Percentiles rank a stretch among this genome's conserved stretches.
These are phyloP conservation scores for Nannochloris sp. DNA, from an alignment of 139 green algal genomes.

Conservation along the genomic window DNA sequence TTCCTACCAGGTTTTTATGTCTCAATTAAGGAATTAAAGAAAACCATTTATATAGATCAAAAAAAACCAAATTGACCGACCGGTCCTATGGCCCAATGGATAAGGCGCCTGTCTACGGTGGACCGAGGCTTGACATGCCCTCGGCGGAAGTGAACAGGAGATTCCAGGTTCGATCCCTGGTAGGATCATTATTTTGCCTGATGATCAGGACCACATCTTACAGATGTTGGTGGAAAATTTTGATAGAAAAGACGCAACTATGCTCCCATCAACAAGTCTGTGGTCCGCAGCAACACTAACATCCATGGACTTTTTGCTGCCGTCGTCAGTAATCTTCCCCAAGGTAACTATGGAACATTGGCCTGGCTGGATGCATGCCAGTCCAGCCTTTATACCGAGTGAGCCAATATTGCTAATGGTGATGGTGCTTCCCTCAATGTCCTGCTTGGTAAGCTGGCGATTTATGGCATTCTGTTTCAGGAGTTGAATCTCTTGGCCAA, in stretches of 20 bases:
- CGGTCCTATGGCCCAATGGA: too few relatives aligned
- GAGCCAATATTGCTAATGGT: conserved; percentile 85
- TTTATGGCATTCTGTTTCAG: conserved; percentile 58
- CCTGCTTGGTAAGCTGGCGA: conserved; percentile 44
- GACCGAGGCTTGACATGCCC: too few relatives aligned
- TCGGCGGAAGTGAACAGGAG: too few relatives aligned
- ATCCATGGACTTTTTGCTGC: conserved; percentile 9
- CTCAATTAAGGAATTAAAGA: too few relatives aligned
- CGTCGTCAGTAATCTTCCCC: conserved; percentile 26
- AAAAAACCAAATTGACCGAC: too few relatives aligned
- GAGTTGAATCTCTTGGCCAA: conserved; percentile 54
- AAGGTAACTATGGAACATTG: conserved; percentile 81
- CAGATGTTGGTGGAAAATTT: too few relatives aligned
- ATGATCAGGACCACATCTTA: too few relatives aligned
- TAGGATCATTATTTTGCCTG: too few relatives aligned
- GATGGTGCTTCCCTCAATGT: conserved; percentile 67
- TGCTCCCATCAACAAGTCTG: conserved; percentile 76
- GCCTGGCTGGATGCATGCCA: conserved; percentile 60
- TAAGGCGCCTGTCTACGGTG: too few relatives aligned
- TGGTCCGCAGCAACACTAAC: conserved; percentile 28
- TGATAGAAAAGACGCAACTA: conserved; percentile 55
- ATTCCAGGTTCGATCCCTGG: too few relatives aligned
- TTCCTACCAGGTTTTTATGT: too few relatives aligned
- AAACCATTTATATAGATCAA: too few relatives aligned
- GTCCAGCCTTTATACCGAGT: conserved; percentile 75